Evolutionary conservation across 345 rosid genomes (phyloP).

Genomic region (Ailanthus altissimus): DNA sequence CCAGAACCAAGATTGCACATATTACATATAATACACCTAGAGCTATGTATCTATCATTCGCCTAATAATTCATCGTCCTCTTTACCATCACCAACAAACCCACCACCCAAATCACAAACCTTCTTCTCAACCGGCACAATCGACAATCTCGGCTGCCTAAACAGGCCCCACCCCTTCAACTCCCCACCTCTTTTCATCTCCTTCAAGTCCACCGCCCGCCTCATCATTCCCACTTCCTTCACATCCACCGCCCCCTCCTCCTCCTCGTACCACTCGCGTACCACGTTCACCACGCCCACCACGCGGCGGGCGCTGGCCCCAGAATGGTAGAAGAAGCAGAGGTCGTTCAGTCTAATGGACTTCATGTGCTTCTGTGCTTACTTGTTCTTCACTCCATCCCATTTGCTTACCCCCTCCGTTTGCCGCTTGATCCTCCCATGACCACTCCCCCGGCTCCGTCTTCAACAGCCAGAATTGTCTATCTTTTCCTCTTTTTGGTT

Average conservation of each 20-base stretch:
- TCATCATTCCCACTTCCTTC: conserved; percentile 76
- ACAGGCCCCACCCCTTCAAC: conserved; percentile 63
- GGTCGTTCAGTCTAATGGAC: conserved; percentile 70
- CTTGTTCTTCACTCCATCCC: conserved; percentile 95
- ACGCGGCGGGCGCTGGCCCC: conserved; percentile 69
- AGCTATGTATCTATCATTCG: neutral
- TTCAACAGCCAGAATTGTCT: conserved; percentile 78
- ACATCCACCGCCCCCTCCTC: conserved; percentile 68
- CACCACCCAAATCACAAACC: conserved; percentile 78
- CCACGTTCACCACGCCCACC: conserved; percentile 78
- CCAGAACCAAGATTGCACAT: neutral
- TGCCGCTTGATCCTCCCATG: conserved; percentile 89
- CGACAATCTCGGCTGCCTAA: conserved; percentile 87
- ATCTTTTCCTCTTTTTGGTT: conserved; percentile 20
- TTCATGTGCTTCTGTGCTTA: conserved; percentile 87
- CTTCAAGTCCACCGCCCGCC: conserved; percentile 63
- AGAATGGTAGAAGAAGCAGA: conserved; percentile 94
- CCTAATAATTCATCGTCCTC: conserved; percentile 15
- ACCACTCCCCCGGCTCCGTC: conserved; percentile 95
- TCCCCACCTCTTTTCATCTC: conserved; percentile 70
- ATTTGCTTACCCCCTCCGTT: conserved; percentile 63
- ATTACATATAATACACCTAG: neutral
- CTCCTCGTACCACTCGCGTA: conserved; percentile 61
- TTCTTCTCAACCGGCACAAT: conserved; percentile 69
- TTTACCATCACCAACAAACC: conserved; percentile 75